Evolutionary conservation across 495 filamentous ascomycete genomes (phyloP).

Genomic region (Daldinia decipiens): DNA sequence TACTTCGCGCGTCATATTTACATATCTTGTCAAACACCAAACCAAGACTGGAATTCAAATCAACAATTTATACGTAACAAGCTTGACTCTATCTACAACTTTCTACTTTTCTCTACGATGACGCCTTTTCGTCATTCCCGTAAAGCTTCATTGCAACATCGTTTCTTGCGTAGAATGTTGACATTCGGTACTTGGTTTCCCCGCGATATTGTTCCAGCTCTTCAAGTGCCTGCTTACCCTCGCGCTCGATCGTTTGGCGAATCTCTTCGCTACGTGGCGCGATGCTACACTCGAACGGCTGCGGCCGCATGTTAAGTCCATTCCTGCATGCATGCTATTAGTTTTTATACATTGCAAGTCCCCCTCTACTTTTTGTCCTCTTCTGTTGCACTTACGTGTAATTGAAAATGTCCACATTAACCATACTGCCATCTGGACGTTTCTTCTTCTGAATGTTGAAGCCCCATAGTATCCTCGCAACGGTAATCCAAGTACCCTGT

Average conservation of each 20-base stretch:
- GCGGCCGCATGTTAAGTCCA: constrained; percentile 65
- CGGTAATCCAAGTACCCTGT: constrained; percentile 65
- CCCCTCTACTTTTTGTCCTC: background rate
- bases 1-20: too few relatives aligned
- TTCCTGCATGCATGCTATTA: constrained; percentile 54
- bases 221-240: constrained; percentile 63
- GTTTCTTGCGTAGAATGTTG: constrained; percentile 57
- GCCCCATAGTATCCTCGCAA: constrained; percentile 66
- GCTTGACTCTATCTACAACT: background rate
- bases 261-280: constrained; percentile 61
- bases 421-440: constrained; percentile 59
- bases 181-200: constrained; percentile 68
- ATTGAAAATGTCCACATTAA: constrained; percentile 64
- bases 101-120: background rate
- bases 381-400: constrained; percentile 42
- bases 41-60: too few relatives aligned
- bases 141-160: constrained; percentile 43
- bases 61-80: background rate
- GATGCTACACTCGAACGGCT: constrained; percentile 63
- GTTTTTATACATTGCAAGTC: background rate
- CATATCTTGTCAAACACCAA: too few relatives aligned
- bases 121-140: constrained; percentile 34
- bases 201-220: constrained; percentile 66
- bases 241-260: constrained; percentile 61
- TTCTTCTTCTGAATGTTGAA: constrained; percentile 62